Base-by-base conservation (phyloP, 2,329 filamentous ascomycete genomes). In the Botrytis byssoidea region DNA sequence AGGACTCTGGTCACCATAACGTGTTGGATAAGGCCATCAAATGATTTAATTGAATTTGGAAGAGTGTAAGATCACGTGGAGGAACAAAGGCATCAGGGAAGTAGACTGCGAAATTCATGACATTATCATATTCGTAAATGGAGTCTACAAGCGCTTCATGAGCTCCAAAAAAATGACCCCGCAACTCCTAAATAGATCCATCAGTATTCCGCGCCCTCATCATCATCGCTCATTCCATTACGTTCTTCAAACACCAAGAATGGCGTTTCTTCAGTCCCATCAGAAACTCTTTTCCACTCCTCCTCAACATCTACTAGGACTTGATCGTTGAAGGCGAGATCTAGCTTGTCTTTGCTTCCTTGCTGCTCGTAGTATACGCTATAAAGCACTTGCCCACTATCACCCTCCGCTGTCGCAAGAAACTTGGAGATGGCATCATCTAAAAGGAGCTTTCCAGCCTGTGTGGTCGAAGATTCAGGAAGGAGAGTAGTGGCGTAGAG, bases 191-290 rank as follows among this genome's bases (percentile, higher is more conserved):
- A 14, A 64, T 51, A 46, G 59, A n/a, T 40, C 25, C 29, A 32
- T 73, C 70, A 76, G 35, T 73, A 71, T 74, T 79, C 80, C 84
- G 75, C 74, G 70, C 88, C 84, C 75, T 87, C 87, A 67, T 85
- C 81, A 55, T 89, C 87, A 72, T 92, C 89, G 74, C 83, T 84
- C 42, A 84, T 84, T 22, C 85, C 87, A 80, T 94, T 91, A 37
- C 93, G 87, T 74, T 96, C 92, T 67, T 91, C 88, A 81, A 97
- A 97, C 32, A 87, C 85, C 88, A 98, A 90, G 79, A 96, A 98
- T 82, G 40, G 75, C 70, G 16, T 76, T n/a, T 65, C 37, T 32
- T 74, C 66, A 35, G 73, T 74, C 18, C 79, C 81, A 29, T 84
- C 83, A 29, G 85, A 84, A 77, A 88, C 84, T 75, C 68, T 71